phyloP scores from a whole-genome alignment of 495 filamentous ascomycete genomes.

The Thermothielavioides terrestris region DNA sequence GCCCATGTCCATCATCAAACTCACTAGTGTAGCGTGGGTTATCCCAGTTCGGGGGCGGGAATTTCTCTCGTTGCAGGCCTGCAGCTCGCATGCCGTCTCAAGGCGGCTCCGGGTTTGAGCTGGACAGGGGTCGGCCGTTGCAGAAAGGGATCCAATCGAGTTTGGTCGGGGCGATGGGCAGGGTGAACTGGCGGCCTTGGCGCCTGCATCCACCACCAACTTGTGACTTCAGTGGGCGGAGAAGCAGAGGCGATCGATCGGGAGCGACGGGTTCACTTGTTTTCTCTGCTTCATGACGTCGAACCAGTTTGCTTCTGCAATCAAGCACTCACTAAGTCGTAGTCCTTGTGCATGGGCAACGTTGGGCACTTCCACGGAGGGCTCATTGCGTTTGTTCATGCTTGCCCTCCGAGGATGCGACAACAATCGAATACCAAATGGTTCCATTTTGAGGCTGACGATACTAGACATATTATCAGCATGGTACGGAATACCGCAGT shows the following conservation, averaged over 20 bases:
- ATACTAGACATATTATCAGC: too few species aligned
- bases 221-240: slow-evolving; percentile 2
- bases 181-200: slow-evolving; percentile 20
- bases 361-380: background rate
- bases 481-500: too few species aligned
- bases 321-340: too few species aligned
- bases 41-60: background rate
- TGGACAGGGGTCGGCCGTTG: slow-evolving; percentile 23
- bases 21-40: too few species aligned
- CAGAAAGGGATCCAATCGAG: slow-evolving; percentile 19
- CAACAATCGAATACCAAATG: too few species aligned
- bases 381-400: too few species aligned
- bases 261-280: background rate
- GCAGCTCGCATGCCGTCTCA: slow-evolving; percentile 8
- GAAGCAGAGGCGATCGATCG: background rate
- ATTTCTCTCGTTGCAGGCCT: background rate
- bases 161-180: slow-evolving; percentile 14
- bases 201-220: slow-evolving; percentile 16
- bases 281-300: background rate
- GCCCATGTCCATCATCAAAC: too few species aligned
- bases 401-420: too few species aligned
- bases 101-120: slow-evolving; percentile 27
- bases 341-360: too few species aligned
- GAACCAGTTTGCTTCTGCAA: too few species aligned
- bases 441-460: too few species aligned